Evolutionary conservation across 768 basidiomycete genomes (phyloP).

Genomic region (Mycena epipterygia): DNA sequence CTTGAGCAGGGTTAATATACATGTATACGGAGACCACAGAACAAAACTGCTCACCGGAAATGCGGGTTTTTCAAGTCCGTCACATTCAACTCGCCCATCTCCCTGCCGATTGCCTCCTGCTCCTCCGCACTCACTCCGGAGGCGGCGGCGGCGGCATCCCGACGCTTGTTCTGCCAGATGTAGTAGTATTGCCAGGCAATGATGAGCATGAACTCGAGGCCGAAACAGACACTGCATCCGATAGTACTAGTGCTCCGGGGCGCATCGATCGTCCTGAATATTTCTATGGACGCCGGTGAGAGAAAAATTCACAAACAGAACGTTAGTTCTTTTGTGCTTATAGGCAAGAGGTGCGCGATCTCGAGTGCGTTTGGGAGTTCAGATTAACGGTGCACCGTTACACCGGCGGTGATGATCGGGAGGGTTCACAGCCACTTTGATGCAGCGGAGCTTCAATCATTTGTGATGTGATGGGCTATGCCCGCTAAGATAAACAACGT

Average conservation of each 20-base stretch:
- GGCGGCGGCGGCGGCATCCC: neutral
- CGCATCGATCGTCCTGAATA: slow-evolving; percentile 14
- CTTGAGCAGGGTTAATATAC: neutral
- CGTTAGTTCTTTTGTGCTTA: no score
- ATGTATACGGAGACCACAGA: neutral
- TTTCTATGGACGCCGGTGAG: neutral
- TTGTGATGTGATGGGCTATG: no score
- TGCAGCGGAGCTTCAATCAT: no score
- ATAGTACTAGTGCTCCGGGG: slow-evolving; percentile 8
- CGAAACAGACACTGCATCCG: slow-evolving; percentile 13
- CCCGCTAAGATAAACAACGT: no score
- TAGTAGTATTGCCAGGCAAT: slow-evolving; percentile 2
- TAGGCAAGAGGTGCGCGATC: no score
- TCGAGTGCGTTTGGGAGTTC: no score
- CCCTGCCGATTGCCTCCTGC: slow-evolving; percentile 9
- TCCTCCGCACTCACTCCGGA: slow-evolving; percentile 6
- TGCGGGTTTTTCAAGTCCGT: slow-evolving; percentile 19
- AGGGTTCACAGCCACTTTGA: no score
- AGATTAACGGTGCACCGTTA: no score
- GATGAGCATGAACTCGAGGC: slow-evolving; percentile 12
- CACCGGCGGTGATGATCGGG: no score
- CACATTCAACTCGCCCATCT: slow-evolving; percentile 12
- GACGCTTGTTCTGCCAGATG: slow-evolving; percentile 2
- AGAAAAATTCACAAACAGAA: no score
- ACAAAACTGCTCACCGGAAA: neutral